These are phyloP conservation scores for Colletotrichum magnum DNA, from an alignment of 2,329 filamentous ascomycete species.

Conservation along the genomic window DNA sequence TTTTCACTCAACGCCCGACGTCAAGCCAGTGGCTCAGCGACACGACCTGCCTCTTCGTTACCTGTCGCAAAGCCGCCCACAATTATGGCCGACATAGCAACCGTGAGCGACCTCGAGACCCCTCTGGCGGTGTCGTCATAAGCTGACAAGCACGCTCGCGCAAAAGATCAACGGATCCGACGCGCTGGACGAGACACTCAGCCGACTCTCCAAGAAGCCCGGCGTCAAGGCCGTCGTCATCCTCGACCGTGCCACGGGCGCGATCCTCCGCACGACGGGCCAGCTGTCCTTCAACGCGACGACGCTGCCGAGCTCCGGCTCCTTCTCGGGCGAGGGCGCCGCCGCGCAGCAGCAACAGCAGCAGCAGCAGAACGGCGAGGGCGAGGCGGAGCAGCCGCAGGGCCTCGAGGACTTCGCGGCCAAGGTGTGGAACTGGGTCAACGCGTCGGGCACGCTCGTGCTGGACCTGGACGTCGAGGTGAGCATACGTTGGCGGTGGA, in stretches of 20 bases:
- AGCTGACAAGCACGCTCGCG: slow-evolving; percentile 32
- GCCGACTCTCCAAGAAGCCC: slow-evolving; percentile 81
- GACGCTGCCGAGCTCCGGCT: slow-evolving; percentile 39
- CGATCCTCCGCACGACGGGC: slow-evolving; percentile 82
- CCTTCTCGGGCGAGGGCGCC: slow-evolving; percentile 62
- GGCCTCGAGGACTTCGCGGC: slow-evolving; percentile 80
- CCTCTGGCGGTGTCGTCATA: slow-evolving; percentile 35
- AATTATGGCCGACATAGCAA: slow-evolving; percentile 43
- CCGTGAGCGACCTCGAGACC: slow-evolving; percentile 37
- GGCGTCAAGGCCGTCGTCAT: slow-evolving; percentile 85
- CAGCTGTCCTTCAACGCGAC: slow-evolving; percentile 66
- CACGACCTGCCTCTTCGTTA: background rate
- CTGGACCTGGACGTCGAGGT: slow-evolving; percentile 81
- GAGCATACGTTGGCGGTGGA: slow-evolving; percentile 39
- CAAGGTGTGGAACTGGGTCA: slow-evolving; percentile 83
- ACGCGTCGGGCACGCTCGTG: slow-evolving; percentile 77
- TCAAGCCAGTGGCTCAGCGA: background rate
- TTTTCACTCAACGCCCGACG: background rate
- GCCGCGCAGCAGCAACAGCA: slow-evolving; percentile 41
- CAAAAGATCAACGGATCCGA: slow-evolving; percentile 65
- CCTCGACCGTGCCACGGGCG: slow-evolving; percentile 78
- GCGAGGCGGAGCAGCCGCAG: slow-evolving; percentile 52
- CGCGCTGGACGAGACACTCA: slow-evolving; percentile 75
- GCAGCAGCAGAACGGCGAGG: slow-evolving; percentile 56
- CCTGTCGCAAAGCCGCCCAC: slow-evolving; percentile 5